Evolutionary conservation across 345 rosid genomes (phyloP).

Genomic region (Trapa incisa): DNA sequence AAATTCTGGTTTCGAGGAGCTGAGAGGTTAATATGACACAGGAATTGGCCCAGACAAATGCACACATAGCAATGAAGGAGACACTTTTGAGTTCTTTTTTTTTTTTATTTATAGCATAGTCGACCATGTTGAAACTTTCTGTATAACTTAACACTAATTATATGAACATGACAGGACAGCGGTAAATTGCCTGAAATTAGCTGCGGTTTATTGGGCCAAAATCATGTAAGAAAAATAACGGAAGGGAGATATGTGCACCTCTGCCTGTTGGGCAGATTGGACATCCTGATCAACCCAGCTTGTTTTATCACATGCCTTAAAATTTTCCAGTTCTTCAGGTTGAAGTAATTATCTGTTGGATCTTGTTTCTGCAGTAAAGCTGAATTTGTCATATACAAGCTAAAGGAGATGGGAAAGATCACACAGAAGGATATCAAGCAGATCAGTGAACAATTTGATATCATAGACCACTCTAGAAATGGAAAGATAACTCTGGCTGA

Average conservation of each 20-base stretch:
- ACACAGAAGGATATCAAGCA: constrained; percentile 44
- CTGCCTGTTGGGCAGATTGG: background rate
- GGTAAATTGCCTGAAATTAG: background rate
- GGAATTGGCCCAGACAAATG: background rate
- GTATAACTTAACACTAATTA: background rate
- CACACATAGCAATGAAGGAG: background rate
- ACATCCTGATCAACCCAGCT: background rate
- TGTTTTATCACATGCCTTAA: background rate
- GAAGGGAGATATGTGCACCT: background rate
- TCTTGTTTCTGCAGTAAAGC: constrained; percentile 42
- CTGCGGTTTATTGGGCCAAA: background rate
- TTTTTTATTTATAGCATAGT: background rate
- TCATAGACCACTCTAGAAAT: constrained; percentile 24
- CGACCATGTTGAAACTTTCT: too few species aligned
- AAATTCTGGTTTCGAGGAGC: background rate
- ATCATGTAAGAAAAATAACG: background rate
- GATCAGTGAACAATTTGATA: constrained; percentile 44
- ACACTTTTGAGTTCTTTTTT: background rate
- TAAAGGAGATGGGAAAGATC: constrained; percentile 66
- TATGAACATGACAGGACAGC: background rate
- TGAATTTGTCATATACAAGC: constrained; percentile 57
- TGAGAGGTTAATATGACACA: background rate
- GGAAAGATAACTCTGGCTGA: constrained; percentile 51
- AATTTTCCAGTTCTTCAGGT: background rate
- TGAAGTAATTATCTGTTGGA: constrained; percentile 5